These are phyloP conservation scores for Teunomyces funiuensis DNA, from an alignment of 805 yeast genomes.

Conservation along the genomic window DNA sequence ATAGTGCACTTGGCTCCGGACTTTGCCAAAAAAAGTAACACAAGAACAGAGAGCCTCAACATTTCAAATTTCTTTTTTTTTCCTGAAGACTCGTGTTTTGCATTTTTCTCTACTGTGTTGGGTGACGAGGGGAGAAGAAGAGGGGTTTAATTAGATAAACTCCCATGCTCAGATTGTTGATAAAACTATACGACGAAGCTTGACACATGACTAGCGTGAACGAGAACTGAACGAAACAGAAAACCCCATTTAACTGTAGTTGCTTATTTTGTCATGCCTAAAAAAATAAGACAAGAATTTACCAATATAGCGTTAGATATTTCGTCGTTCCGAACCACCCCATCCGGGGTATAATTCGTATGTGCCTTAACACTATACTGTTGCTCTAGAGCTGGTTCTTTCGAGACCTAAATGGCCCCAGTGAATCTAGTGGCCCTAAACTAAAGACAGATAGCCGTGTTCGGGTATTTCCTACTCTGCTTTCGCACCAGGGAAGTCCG, in stretches of 20 bases:
- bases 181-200: background rate
- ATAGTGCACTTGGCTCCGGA: slow-evolving; percentile 1
- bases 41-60: slow-evolving; percentile 2
- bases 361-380: background rate
- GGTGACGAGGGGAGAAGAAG: slow-evolving; percentile 6
- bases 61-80: slow-evolving; percentile 4
- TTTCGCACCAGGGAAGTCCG: slow-evolving; percentile 1
- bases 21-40: background rate
- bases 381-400: background rate
- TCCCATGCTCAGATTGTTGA: background rate
- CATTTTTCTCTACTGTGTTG: slow-evolving; percentile 5
- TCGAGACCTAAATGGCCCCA: too few relatives aligned
- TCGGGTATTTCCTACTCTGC: too few relatives aligned
- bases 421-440: too few relatives aligned
- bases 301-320: background rate
- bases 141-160: background rate
- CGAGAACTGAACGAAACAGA: too few relatives aligned
- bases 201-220: background rate
- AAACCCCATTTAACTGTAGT: background rate
- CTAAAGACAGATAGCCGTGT: too few relatives aligned
- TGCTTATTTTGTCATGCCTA: background rate
- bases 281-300: slow-evolving; percentile 3
- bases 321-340: background rate
- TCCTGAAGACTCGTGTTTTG: background rate
- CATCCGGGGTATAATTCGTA: slow-evolving; percentile 2